Evolutionary conservation across 2,329 filamentous ascomycete species (phyloP).

Genomic region (Arthrobotrys sinensis): DNA sequence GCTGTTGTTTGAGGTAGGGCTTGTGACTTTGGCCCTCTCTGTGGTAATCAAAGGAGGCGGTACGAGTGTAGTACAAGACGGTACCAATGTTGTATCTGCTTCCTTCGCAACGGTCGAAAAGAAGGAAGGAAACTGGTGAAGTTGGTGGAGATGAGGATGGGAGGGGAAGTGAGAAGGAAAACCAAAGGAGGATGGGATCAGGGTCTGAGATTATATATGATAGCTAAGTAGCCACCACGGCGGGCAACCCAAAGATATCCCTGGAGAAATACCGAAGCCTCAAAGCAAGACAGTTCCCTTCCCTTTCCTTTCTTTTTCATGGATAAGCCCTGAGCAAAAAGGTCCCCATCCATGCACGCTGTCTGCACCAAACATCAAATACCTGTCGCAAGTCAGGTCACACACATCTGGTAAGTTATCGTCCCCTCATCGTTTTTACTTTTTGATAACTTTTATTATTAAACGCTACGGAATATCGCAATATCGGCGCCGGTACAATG

Average conservation of each 20-base stretch:
- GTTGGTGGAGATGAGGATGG: conserved; percentile 31
- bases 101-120: conserved; percentile 5
- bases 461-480: conserved; percentile 55
- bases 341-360: conserved; percentile 12
- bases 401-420: conserved; percentile 38
- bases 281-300: conserved; percentile 33
- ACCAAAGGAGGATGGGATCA: conserved; percentile 39
- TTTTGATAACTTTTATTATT: conserved; percentile 53
- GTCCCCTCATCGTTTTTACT: conserved; percentile 28
- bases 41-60: conserved; percentile 18
- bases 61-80: conserved; percentile 20
- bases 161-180: conserved; percentile 19
- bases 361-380: neutral
- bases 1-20: conserved; percentile 5
- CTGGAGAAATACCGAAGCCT: conserved; percentile 52
- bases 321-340: conserved; percentile 45
- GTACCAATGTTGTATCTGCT: neutral
- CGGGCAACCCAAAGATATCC: conserved; percentile 30
- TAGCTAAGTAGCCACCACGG: conserved; percentile 4
- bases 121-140: conserved; percentile 21
- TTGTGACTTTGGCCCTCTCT: conserved; percentile 3
- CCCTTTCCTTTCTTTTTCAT: conserved; percentile 56
- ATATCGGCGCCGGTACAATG: conserved; percentile 45
- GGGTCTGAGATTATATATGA: conserved; percentile 59
- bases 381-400: conserved; percentile 57